These are phyloP conservation scores for Kodamaea jinghongensis DNA, from an alignment of 805 yeast genomes.

Conservation along the genomic window DNA sequence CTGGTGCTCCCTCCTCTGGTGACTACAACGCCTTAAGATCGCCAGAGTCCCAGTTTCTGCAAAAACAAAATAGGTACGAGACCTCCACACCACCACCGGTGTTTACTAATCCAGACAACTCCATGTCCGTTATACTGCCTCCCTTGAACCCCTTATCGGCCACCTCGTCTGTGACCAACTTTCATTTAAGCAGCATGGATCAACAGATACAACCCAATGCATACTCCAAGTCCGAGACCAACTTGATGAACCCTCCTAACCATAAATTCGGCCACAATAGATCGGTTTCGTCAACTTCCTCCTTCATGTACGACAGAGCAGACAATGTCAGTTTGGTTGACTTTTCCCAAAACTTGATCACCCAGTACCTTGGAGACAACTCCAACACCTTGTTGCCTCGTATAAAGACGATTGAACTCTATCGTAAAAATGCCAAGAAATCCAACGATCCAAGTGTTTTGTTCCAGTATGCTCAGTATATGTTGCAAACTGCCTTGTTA, in stretches of 20 bases:
- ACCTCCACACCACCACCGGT: constrained; percentile 29
- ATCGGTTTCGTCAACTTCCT: constrained; percentile 37
- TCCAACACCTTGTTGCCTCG: constrained; percentile 61
- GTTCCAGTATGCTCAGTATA: constrained; percentile 87
- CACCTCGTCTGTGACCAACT: constrained; percentile 36
- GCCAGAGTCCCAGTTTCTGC: too few relatives aligned
- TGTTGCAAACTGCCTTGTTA: constrained; percentile 78
- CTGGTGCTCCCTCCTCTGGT: too few relatives aligned
- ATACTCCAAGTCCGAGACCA: constrained; percentile 27
- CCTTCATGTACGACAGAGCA: constrained; percentile 31
- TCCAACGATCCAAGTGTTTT: constrained; percentile 83
- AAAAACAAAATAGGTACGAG: constrained; percentile 5
- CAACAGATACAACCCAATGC: neutral
- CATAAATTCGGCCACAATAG: constrained; percentile 27
- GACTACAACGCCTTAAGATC: too few relatives aligned
- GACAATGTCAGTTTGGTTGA: constrained; percentile 43
- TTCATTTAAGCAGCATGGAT: constrained; percentile 19
- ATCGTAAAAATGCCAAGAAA: constrained; percentile 79
- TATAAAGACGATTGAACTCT: constrained; percentile 80
- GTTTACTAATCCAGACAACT: constrained; percentile 16
- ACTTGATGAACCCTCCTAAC: constrained; percentile 18
- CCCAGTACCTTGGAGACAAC: constrained; percentile 52
- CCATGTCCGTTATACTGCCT: constrained; percentile 18
- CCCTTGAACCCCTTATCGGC: constrained; percentile 30
- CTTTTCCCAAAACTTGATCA: constrained; percentile 50